These are phyloP conservation scores for Papiliotrema flavescens DNA, from an alignment of 1,284 basidiomycete species.

Conservation along the genomic window DNA sequence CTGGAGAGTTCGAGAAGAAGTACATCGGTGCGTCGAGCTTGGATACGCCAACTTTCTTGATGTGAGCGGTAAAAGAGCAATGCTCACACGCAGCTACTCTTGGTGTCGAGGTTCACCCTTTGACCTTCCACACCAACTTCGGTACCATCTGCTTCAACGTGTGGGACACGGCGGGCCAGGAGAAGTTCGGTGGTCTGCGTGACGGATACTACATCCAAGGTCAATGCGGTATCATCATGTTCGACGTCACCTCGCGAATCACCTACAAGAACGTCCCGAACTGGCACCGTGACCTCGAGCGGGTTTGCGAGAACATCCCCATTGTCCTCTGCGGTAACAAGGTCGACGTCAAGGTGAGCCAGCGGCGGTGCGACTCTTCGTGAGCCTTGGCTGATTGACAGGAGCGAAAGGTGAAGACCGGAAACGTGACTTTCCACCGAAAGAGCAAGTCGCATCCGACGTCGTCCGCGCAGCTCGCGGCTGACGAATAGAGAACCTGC, in stretches of 20 bases:
- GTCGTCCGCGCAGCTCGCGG: slow-evolving; percentile 2
- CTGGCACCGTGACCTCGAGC: slow-evolving; percentile 99
- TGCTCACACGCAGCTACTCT: slow-evolving; percentile 71
- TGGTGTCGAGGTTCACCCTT: slow-evolving; percentile 98
- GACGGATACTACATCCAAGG: slow-evolving; percentile 99
- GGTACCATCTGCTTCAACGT: slow-evolving; percentile 99
- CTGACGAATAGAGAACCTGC: slow-evolving; percentile 69
- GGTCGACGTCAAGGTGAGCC: slow-evolving; percentile 92
- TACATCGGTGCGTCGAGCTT: slow-evolving; percentile 74
- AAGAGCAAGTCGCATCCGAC: slow-evolving; percentile 60
- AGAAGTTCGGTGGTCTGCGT: slow-evolving; percentile 98
- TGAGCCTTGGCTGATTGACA: slow-evolving; percentile 41
- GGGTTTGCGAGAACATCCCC: slow-evolving; percentile 99
- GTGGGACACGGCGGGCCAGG: slow-evolving; percentile 99
- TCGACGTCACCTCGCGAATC: slow-evolving; percentile 99
- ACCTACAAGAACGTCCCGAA: slow-evolving; percentile 99
- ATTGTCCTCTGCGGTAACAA: slow-evolving; percentile 99
- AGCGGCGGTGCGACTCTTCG: background rate
- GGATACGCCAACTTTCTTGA: no score
- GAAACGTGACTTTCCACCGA: slow-evolving; percentile 97
- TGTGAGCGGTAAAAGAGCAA: background rate
- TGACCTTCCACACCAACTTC: slow-evolving; percentile 95
- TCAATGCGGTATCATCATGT: slow-evolving; percentile 99
- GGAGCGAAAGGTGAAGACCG: slow-evolving; percentile 99
- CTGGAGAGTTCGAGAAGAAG: slow-evolving; percentile 99